phyloP scores from a whole-genome alignment of 2,329 filamentous ascomycete genomes.

The Xylariaceae sp. region DNA sequence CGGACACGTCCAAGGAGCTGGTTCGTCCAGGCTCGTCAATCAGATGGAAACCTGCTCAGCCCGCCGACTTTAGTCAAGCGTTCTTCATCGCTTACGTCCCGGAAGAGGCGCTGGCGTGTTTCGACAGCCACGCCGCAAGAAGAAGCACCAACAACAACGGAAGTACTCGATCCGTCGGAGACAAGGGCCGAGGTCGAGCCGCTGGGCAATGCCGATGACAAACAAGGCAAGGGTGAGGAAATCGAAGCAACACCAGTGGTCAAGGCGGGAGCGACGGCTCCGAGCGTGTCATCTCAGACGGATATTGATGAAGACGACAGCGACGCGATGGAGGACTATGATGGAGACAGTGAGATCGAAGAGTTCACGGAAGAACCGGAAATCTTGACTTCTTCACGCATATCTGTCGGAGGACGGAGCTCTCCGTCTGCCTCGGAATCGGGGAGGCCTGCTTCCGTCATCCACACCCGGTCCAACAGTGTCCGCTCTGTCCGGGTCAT shows the following conservation, averaged over 20 bases:
- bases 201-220: neutral
- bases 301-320: constrained; percentile 25
- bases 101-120: constrained; percentile 19
- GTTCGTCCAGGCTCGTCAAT: constrained; percentile 30
- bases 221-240: constrained; percentile 7
- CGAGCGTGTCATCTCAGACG: constrained; percentile 9
- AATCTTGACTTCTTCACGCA: constrained; percentile 51
- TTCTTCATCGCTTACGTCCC: constrained; percentile 23
- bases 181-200: constrained; percentile 1
- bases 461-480: constrained; percentile 42
- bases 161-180: constrained; percentile 3
- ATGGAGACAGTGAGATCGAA: constrained; percentile 37
- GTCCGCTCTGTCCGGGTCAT: constrained; percentile 54
- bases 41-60: constrained; percentile 30
- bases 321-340: constrained; percentile 28
- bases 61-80: constrained; percentile 32
- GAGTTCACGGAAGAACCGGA: constrained; percentile 55
- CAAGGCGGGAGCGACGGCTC: constrained; percentile 8
- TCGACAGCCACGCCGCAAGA: constrained; percentile 1
- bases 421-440: constrained; percentile 46
- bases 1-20: constrained; percentile 44
- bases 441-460: constrained; percentile 35
- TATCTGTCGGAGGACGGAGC: constrained; percentile 49
- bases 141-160: neutral
- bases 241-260: constrained; percentile 13